Base-by-base conservation (phyloP, 2,329 filamentous ascomycete genomes). In the Xylariaceae sp. region DNA sequence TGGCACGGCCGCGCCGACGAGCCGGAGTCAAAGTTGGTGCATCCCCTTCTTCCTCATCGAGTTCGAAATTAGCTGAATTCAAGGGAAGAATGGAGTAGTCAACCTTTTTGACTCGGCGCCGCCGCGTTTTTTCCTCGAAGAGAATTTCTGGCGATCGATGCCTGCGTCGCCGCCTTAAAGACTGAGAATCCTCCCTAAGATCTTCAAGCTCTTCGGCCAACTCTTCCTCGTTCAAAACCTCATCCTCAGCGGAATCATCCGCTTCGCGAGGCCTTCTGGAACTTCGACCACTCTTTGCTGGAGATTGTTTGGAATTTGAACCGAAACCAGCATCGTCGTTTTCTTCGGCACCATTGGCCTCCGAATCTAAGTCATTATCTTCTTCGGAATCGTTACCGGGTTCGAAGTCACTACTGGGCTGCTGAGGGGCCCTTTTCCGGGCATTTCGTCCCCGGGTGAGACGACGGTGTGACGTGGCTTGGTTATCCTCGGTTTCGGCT, bases 31-130 rank as follows among this genome's bases (percentile, higher is more conserved):
- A 83, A 4, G 83, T 83, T 8, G 83, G 78, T 58, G 86, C 85
- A 52, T 87, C 88, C 35, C 89, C 88, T 53, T 91, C 88, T 48
- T 92, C 86, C 59, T 91, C 86, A 56, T 88, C 88, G 65, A 96
- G 91, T n/a, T 87, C 82, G 1, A 89, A 82, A 47, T 86, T 81
- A 15, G 84, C 77, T 45, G 86, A 78, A 64, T 91, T 88, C 47
- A 92, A 86, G 0, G 90, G 87, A 49, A 90, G 85, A 70, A 97
- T 90, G 59, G 89, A 89, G 74, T 97, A 97, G 72, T 96, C 90
- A 35, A 94, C 88, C 52, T 83, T 81, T 65, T 88, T 87, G 39
- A 84, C 77, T 34, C 84, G 81, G 47, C 82, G 78, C 51, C 82
- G 79, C 17, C 77, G 74, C 3, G 42, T 51, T 42, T 71, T 71